Base-by-base conservation (phyloP, 2,329 filamentous ascomycete genomes). In the Metarhizium humberi region DNA sequence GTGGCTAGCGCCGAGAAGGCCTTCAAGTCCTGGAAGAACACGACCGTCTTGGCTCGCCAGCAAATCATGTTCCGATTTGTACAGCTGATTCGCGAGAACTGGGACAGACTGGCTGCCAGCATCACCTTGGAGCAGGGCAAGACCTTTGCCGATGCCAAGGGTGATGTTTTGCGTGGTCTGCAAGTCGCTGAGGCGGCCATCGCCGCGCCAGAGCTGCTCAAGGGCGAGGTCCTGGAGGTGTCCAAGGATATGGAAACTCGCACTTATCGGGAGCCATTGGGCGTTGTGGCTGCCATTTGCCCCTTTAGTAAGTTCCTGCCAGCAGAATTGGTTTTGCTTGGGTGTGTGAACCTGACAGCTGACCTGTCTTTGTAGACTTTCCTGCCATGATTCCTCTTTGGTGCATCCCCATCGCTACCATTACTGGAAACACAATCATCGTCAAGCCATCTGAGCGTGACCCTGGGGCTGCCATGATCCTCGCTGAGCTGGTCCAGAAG, bases 331-430 rank as follows among this genome's bases (percentile, higher is more conserved):
- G 14, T 30, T 30, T 48, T 30, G 25, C 2, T 16, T 14, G 1
- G n/a, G 3, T 14, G 5, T 52, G 42, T 36, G 16, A 16, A n/a
- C 10, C 45, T n/a, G 13, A 40, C 11, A 11, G 47, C 58, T 63
- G 55, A 64, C 50, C 6, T 16, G 3, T 32, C 36, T n/a, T 14
- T 18, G 2, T 58, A 89, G 86, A 94, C 77, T 94, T 94, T 74
- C 89, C 89, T 47, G 89, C 89, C 63, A 95, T 95, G 89, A 94
- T 95, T 69, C 90, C 89, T 3, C 79, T 95, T n/a, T 95, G 89
- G 89, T 90, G 82, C 58, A 91, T 95, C 59, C 90, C 89, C 43
- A 88, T 94, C 63, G 89, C 89, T 50, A 89, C 88, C 47, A 82
- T 92, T 32, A 90, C 87, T 18, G 89, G 89, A 53, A 95, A 95